Percentiles rank a stretch among this genome's conserved stretches.
Conservation (phyloP, 2,329 filamentous ascomycete species). For the Paecilomyces sp. region DNA sequence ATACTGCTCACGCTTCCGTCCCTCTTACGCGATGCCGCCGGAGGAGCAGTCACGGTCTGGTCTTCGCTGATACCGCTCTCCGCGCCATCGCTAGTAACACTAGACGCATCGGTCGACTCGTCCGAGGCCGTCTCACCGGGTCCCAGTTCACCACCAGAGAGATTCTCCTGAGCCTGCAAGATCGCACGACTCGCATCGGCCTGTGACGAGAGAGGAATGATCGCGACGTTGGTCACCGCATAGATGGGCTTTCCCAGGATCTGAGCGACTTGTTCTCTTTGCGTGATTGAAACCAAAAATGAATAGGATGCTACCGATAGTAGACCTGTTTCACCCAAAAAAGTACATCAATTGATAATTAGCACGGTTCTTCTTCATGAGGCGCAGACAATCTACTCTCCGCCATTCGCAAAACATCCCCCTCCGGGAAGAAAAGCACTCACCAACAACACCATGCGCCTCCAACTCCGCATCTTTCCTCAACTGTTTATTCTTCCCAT, state of each 20-base stretch:
- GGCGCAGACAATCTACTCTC: too few relatives aligned
- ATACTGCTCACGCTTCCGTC: constrained; percentile 50
- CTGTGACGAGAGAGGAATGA: constrained; percentile 80
- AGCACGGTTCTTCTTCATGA: constrained; percentile 3
- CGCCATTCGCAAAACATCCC: too few relatives aligned
- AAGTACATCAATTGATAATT: constrained; percentile 4
- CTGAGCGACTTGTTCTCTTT: constrained; percentile 80
- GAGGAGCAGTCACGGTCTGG: neutral
- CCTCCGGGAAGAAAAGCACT: neutral
- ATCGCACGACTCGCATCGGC: constrained; percentile 68
- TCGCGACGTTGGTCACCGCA: constrained; percentile 76
- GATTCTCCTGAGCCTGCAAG: constrained; percentile 48
- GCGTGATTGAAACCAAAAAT: constrained; percentile 81
- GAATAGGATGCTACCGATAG: constrained; percentile 73
- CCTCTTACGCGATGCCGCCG: constrained; percentile 10
- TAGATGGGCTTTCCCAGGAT: constrained; percentile 78
- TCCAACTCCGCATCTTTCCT: constrained; percentile 37
- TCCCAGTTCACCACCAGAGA: constrained; percentile 31
- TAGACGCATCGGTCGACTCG: constrained; percentile 1
- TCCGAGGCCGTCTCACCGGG: constrained; percentile 18
- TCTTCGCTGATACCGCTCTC: neutral
- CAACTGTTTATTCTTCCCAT: constrained; percentile 7
- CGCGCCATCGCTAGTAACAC: neutral
- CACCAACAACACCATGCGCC: constrained; percentile 52
- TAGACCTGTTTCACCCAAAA: constrained; percentile 54